Evolutionary conservation across 768 basidiomycete species (phyloP), one percentile per base, ranked within the genome.

Genomic region (Pleurotus cornucopiae): DNA sequence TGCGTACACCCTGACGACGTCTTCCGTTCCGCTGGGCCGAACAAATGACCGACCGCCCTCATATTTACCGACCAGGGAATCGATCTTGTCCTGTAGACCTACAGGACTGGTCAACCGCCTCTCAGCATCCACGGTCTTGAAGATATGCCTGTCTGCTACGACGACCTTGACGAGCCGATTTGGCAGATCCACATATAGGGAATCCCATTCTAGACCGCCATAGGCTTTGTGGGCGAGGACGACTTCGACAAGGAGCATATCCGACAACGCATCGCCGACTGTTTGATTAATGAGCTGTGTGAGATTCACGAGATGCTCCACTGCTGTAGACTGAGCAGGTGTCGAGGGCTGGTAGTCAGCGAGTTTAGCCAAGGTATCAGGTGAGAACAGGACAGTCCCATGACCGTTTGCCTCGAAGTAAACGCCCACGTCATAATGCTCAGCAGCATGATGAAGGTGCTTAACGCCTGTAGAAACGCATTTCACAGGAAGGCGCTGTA

Each of bases 381-480:
- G 81, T 11, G 97, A 98, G 75, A 99, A 98, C 55, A 98, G 71
- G 46, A 98, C 93, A 2, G 97, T 99, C 30, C 97, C 97, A 63
- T 99, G 97, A 2, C 97, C 97, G 67, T 99, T 99, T 34, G 97
- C 97, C 70, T 99, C 97, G 64, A 99, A 99, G 73, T 99, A 99
- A 45, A 99, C 92, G n/a, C 97, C 97, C 55, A 99, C 81, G 66
- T 93, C 83, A 71, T 88, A 98, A 64, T 86, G 83, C 64, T 95
- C 92, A 9, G 97, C 97, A 13, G 95, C 97, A 66, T 98, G 95
- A 68, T 99, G 97, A 47, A 98, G 83, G 68, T 98, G 91, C 71
- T 99, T 99, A 58, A 99, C 97, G 23, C 97, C 97, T 13, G 97
- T 99, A 2, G 93, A 78, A 5, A 96, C 94, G 67, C 97, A 99